A percentile compares a stretch with the other conserved stretches of the same genome.
Evolutionary conservation across 441 rosid genomes (phyloP).

Genomic region (Bocquillonia castaneifolia): DNA sequence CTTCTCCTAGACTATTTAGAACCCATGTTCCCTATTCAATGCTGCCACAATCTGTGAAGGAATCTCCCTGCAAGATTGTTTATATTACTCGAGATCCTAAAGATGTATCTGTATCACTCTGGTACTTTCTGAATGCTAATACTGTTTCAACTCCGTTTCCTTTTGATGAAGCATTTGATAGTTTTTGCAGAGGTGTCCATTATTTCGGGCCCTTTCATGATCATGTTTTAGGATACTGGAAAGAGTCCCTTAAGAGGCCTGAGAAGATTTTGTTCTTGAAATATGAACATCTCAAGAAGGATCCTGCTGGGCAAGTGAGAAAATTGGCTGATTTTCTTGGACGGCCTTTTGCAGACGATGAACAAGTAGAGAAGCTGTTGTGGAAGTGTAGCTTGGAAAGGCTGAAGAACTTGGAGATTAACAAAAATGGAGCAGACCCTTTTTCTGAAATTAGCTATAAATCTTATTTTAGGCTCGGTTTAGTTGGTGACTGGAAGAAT

Average conservation of each 20-base stretch:
- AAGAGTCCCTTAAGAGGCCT: conserved; percentile 7
- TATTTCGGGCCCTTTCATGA: conserved; percentile 21
- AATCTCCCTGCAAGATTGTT: conserved; percentile 32
- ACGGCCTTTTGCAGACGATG: conserved; percentile 1
- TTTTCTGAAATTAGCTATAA: not conserved
- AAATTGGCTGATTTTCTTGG: conserved; percentile 13
- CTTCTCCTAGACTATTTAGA: conserved; percentile 34
- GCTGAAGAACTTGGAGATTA: conserved; percentile 14
- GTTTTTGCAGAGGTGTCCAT: conserved; percentile 20
- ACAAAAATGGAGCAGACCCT: conserved; percentile 21
- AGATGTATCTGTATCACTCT: conserved; percentile 40
- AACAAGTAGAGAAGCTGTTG: not conserved
- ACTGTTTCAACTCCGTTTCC: not conserved
- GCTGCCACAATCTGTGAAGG: conserved; percentile 28
- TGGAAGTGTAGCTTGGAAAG: conserved; percentile 9
- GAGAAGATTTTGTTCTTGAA: conserved; percentile 16
- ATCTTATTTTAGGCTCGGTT: conserved; percentile 24
- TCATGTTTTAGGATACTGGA: conserved; percentile 24
- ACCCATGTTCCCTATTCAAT: conserved; percentile 35
- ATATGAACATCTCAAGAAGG: conserved; percentile 21
- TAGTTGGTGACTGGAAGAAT: conserved; percentile 32
- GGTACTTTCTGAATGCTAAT: conserved; percentile 33
- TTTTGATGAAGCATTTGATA: conserved; percentile 9
- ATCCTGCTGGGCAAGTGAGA: conserved; percentile 3
- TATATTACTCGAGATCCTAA: conserved; percentile 41